Evolutionary conservation across 805 yeast genomes (phyloP).

Genomic region (Yarrowia deformans): DNA sequence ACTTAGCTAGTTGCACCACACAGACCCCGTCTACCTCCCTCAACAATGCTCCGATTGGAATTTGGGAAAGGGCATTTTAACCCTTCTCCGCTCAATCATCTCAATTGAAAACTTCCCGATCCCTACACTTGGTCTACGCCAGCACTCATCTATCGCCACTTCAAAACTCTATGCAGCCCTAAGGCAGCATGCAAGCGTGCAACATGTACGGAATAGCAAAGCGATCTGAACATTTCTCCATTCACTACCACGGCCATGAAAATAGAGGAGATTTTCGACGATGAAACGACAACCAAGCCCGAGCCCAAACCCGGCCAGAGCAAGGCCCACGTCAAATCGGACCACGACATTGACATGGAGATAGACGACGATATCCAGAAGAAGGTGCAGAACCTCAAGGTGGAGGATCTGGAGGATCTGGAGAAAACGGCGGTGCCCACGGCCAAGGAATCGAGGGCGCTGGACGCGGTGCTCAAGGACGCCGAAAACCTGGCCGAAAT

Average conservation of each 20-base stretch:
- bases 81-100: too few relatives aligned
- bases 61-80: too few relatives aligned
- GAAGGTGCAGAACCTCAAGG: constrained; percentile 7
- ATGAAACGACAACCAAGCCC: constrained; percentile 27
- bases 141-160: background rate
- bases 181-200: constrained; percentile 3
- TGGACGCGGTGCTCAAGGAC: constrained; percentile 1
- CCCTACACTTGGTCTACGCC: too few relatives aligned
- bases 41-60: too few relatives aligned
- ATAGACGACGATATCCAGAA: constrained; percentile 1
- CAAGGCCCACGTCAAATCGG: background rate
- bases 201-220: background rate
- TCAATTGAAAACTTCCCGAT: too few relatives aligned
- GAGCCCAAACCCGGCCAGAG: background rate
- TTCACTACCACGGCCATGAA: background rate
- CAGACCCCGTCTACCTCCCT: background rate
- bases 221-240: background rate
- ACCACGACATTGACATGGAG: background rate
- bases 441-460: constrained; percentile 1
- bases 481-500: constrained; percentile 17
- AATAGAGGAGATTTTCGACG: constrained; percentile 29
- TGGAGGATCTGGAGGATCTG: constrained; percentile 15
- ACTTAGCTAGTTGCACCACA: too few relatives aligned
- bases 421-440: constrained; percentile 15
- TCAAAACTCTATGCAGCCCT: background rate